phyloP scores from a whole-genome alignment of 108 stramenopile genomes.

The Phaeodactylum tricornutum region DNA sequence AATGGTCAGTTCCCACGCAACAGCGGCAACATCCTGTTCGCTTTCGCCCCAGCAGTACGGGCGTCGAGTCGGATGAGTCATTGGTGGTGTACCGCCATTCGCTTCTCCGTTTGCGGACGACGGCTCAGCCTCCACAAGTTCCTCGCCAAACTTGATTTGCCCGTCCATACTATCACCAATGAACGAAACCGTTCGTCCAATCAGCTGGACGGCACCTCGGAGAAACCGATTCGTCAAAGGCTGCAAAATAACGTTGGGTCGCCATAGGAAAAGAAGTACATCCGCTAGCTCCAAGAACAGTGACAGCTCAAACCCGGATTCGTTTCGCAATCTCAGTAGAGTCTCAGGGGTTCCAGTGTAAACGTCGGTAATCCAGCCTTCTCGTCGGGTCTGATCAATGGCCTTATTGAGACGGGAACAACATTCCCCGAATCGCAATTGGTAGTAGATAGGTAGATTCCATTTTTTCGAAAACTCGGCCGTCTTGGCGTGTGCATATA shows the following conservation, averaged over 20 bases:
- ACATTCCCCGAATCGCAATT: constrained; percentile 77
- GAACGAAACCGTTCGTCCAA: constrained; percentile 63
- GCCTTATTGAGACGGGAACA: constrained; percentile 70
- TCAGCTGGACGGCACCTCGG: constrained; percentile 63
- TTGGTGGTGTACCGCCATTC: background rate
- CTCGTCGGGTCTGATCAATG: constrained; percentile 35
- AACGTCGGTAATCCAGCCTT: constrained; percentile 72
- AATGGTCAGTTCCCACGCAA: constrained; percentile 80
- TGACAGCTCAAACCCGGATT: constrained; percentile 60
- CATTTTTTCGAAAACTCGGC: constrained; percentile 77
- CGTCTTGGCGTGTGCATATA: constrained; percentile 70
- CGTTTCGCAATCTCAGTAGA: constrained; percentile 24
- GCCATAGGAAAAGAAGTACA: constrained; percentile 50
- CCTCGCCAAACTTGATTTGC: constrained; percentile 58
- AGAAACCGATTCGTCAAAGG: constrained; percentile 72
- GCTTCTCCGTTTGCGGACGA: constrained; percentile 7
- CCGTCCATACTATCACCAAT: constrained; percentile 68
- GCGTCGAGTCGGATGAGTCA: constrained; percentile 5
- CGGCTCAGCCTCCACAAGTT: constrained; percentile 4
- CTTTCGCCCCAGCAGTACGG: constrained; percentile 72
- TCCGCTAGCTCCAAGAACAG: constrained; percentile 78
- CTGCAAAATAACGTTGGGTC: constrained; percentile 49
- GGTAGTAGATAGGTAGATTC: constrained; percentile 88
- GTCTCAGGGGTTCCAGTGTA: constrained; percentile 42
- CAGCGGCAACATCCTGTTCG: constrained; percentile 64